Evolutionary conservation across 208 protist species (phyloP).

Genomic region (Acanthamoeba royreba): DNA sequence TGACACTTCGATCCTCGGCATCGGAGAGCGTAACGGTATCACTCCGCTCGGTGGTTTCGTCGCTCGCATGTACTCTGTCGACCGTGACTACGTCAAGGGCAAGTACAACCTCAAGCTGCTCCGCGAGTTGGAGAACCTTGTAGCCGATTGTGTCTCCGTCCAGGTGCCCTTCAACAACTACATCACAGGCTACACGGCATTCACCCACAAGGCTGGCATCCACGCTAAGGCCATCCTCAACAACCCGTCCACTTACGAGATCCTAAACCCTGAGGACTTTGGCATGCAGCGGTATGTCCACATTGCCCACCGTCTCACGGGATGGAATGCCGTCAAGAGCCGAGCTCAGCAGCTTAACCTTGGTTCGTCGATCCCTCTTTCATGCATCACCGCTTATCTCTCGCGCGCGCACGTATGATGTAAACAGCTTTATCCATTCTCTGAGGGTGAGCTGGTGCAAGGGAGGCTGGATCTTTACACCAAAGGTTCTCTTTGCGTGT

Average conservation of each 20-base stretch:
- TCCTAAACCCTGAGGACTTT: conserved; percentile 77
- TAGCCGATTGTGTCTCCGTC: conserved; percentile 67
- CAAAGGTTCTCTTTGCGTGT: conserved; percentile 6
- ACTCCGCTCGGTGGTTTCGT: conserved; percentile 78
- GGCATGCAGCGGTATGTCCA: conserved; percentile 70
- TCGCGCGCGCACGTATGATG: background rate
- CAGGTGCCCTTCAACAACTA: conserved; percentile 83
- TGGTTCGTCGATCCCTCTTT: background rate
- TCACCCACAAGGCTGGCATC: conserved; percentile 84
- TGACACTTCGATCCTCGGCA: conserved; percentile 79
- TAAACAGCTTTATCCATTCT: conserved; percentile 19
- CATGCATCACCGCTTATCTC: background rate
- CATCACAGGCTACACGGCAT: conserved; percentile 79
- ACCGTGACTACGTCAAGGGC: conserved; percentile 66
- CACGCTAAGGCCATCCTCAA: conserved; percentile 75
- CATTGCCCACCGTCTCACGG: conserved; percentile 67
- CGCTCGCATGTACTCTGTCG: conserved; percentile 77
- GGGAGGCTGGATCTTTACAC: background rate
- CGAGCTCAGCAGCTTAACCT: conserved; percentile 35
- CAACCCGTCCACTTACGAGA: conserved; percentile 54
- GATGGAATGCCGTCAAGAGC: conserved; percentile 47
- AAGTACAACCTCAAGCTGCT: conserved; percentile 71
- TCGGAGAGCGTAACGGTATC: conserved; percentile 83
- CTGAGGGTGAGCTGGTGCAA: background rate
- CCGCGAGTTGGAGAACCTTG: conserved; percentile 75